These are phyloP conservation scores for Kwoniella mangroviensis DNA, from an alignment of 768 basidiomycete species.

Conservation along the genomic window DNA sequence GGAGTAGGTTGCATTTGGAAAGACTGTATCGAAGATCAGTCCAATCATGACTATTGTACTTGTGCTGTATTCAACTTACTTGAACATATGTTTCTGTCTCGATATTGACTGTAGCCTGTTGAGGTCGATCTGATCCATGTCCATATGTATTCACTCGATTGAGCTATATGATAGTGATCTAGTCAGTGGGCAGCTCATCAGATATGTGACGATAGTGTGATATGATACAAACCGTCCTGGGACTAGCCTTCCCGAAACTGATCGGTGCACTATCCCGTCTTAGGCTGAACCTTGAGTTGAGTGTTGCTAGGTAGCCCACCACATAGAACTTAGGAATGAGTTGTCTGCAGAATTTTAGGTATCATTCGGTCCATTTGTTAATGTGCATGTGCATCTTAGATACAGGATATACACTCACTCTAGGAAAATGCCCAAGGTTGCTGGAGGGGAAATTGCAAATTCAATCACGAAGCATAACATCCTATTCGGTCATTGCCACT, in stretches of 20 bases:
- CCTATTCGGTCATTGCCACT: not conserved
- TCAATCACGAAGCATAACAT: slow-evolving; percentile 25
- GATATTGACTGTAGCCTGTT: slow-evolving; percentile 14
- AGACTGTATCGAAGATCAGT: not conserved
- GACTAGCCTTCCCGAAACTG: not conserved
- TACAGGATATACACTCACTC: too few species aligned
- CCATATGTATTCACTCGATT: not conserved
- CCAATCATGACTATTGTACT: not conserved
- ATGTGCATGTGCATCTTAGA: too few species aligned
- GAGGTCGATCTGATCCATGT: not conserved
- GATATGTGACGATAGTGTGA: too few species aligned
- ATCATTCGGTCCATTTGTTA: too few species aligned
- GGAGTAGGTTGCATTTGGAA: not conserved
- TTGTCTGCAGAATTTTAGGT: too few species aligned
- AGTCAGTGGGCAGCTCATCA: too few species aligned
- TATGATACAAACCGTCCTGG: not conserved
- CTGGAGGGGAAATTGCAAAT: slow-evolving; percentile 27
- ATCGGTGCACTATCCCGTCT: slow-evolving; percentile 3
- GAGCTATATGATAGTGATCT: not conserved
- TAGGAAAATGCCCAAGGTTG: slow-evolving; percentile 19
- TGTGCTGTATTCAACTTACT: slow-evolving; percentile 3
- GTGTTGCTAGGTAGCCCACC: slow-evolving; percentile 16
- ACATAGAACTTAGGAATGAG: slow-evolving; percentile 29
- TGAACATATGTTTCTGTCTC: slow-evolving; percentile 15
- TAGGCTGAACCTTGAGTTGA: slow-evolving; percentile 26